Evolutionary conservation across 306 rosid genomes (phyloP).

Genomic region (Bauhinia variegata): DNA sequence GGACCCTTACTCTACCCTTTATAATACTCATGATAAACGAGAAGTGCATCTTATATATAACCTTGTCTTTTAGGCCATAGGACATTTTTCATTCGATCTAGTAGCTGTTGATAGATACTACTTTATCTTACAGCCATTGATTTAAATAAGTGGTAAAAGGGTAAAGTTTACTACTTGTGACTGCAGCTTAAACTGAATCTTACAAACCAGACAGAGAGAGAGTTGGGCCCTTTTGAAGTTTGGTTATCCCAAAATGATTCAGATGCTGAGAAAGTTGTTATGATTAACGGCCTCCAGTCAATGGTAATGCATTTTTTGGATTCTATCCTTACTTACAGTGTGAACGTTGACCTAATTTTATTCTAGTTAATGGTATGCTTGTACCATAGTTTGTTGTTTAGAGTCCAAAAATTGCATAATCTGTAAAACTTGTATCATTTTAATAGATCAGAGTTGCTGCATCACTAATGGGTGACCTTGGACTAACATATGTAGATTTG

Average conservation of each 20-base stretch:
- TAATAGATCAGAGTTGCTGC: neutral
- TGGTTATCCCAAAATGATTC: conserved; percentile 60
- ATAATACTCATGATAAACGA: conserved; percentile 11
- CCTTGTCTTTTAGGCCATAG: conserved; percentile 5
- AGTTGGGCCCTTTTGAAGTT: conserved; percentile 89
- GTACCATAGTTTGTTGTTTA: conserved; percentile 26
- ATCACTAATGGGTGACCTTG: too few relatives aligned
- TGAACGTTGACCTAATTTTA: conserved; percentile 19
- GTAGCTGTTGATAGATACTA: conserved; percentile 35
- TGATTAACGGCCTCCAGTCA: conserved; percentile 86
- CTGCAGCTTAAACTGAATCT: conserved; percentile 78
- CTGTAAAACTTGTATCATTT: neutral
- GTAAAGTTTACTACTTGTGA: conserved; percentile 42
- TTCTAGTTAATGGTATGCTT: conserved; percentile 17
- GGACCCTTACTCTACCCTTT: conserved; percentile 26
- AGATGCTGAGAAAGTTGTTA: conserved; percentile 58
- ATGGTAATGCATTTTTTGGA: conserved; percentile 64
- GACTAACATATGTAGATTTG: too few relatives aligned
- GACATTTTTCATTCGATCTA: conserved; percentile 19
- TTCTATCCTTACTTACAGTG: neutral
- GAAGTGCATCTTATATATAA: conserved; percentile 33
- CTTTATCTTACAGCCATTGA: conserved; percentile 16
- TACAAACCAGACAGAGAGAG: conserved; percentile 74
- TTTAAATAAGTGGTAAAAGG: conserved; percentile 13
- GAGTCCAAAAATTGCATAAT: conserved; percentile 34